phyloP scores from a whole-genome alignment of 768 basidiomycete species.

The Lentinus brumalis region DNA sequence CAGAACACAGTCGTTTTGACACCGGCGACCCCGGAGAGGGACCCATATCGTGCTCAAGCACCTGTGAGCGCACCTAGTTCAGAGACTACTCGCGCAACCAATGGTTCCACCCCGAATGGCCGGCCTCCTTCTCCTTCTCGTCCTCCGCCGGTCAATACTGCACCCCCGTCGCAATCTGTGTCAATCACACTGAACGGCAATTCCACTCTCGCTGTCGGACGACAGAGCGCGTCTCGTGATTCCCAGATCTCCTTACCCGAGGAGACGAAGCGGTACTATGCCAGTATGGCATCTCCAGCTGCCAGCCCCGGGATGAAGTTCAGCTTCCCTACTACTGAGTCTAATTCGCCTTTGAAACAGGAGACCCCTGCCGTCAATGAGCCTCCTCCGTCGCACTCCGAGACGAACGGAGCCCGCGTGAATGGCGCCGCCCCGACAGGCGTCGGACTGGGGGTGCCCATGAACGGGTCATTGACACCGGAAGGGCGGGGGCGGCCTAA shows the following conservation, averaged over 20 bases:
- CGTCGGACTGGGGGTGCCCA: constrained; percentile 5
- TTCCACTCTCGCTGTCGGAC: constrained; percentile 19
- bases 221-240: constrained; percentile 53
- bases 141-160: constrained; percentile 2
- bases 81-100: neutral
- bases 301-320: constrained; percentile 45
- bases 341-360: constrained; percentile 19
- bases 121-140: constrained; percentile 1
- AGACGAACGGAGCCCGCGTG: neutral
- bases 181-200: constrained; percentile 27
- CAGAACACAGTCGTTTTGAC: constrained; percentile 15
- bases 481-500: constrained; percentile 2
- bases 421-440: neutral
- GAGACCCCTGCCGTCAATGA: constrained; percentile 15
- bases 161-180: constrained; percentile 21
- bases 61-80: neutral
- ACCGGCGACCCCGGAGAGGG: constrained; percentile 15
- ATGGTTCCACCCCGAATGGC: neutral
- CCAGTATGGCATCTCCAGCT: constrained; percentile 61
- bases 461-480: neutral
- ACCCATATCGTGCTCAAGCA: neutral
- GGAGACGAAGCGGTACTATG: constrained; percentile 74
- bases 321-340: constrained; percentile 11
- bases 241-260: constrained; percentile 74
- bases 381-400: constrained; percentile 1